phyloP scores from a whole-genome alignment of 768 basidiomycete species.

The Tulasnella sp. region DNA sequence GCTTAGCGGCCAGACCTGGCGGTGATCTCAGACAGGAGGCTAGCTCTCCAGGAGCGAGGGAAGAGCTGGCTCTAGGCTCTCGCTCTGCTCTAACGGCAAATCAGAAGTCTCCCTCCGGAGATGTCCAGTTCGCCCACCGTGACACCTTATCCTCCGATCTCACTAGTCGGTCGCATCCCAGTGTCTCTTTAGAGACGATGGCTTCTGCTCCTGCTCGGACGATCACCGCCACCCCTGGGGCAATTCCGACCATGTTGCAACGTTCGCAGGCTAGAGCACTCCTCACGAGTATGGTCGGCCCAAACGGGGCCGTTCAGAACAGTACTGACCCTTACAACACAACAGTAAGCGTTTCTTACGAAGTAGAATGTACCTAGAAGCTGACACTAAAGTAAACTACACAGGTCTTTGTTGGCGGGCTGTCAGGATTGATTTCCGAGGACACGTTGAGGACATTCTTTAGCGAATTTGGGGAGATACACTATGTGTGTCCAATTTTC shows the following conservation, averaged over 20 bases:
- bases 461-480: slow-evolving; percentile 84
- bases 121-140: too few relatives aligned
- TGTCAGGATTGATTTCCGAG: slow-evolving; percentile 80
- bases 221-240: background rate
- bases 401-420: slow-evolving; percentile 69
- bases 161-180: slow-evolving; percentile 8
- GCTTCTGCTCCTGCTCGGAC: background rate
- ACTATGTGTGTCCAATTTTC: slow-evolving; percentile 52
- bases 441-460: slow-evolving; percentile 87
- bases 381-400: background rate
- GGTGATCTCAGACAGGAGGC: too few relatives aligned
- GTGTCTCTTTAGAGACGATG: background rate
- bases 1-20: background rate
- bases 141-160: too few relatives aligned
- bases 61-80: background rate
- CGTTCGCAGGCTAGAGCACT: slow-evolving; percentile 77
- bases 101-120: background rate
- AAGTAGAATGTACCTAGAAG: background rate
- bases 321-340: slow-evolving; percentile 92
- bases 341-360: slow-evolving; percentile 39
- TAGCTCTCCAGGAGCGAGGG: background rate
- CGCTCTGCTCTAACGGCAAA: background rate
- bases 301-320: slow-evolving; percentile 53
- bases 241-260: slow-evolving; percentile 56
- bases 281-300: slow-evolving; percentile 71